These are phyloP conservation scores for Chamaecyparis obtusa DNA, from an alignment of 75 land plant species.

Conservation along the genomic window DNA sequence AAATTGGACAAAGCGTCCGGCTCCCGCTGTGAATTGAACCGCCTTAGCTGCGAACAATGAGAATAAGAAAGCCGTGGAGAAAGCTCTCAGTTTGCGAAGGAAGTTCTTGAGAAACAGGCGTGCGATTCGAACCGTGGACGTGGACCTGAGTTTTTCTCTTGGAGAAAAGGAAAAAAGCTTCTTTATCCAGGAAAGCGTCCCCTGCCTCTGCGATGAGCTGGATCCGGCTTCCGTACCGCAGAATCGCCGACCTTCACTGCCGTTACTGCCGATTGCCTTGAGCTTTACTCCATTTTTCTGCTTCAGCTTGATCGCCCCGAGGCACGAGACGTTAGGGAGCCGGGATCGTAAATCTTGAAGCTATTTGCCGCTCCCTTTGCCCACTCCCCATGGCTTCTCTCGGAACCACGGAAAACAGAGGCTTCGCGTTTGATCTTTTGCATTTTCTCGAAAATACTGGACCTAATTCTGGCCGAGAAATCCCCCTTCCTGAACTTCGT, in stretches of 20 bases:
- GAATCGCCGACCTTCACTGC: not conserved
- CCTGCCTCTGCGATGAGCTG: not conserved
- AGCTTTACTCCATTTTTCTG: not conserved
- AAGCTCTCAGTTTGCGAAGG: not conserved
- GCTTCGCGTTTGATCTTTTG: not conserved
- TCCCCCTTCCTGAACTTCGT: not conserved
- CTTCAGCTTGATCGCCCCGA: conserved; percentile 2
- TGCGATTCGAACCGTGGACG: not conserved
- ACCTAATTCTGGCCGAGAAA: not conserved
- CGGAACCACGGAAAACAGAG: not conserved
- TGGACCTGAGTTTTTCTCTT: not conserved
- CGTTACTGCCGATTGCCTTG: not conserved
- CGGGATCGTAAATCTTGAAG: not conserved
- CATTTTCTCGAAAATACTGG: not conserved
- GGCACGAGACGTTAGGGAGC: conserved; percentile 2
- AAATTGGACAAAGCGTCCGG: not conserved
- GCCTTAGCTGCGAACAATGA: not conserved
- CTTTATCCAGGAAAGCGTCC: not conserved
- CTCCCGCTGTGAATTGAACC: not conserved
- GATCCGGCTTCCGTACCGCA: not conserved
- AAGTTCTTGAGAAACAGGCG: not conserved
- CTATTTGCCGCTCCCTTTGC: not conserved
- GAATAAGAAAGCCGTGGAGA: not conserved
- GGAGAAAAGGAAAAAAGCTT: not conserved
- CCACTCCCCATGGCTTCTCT: not conserved